Base-by-base conservation (phyloP, 805 yeast species). In the Zygoascus bituminiphila region DNA sequence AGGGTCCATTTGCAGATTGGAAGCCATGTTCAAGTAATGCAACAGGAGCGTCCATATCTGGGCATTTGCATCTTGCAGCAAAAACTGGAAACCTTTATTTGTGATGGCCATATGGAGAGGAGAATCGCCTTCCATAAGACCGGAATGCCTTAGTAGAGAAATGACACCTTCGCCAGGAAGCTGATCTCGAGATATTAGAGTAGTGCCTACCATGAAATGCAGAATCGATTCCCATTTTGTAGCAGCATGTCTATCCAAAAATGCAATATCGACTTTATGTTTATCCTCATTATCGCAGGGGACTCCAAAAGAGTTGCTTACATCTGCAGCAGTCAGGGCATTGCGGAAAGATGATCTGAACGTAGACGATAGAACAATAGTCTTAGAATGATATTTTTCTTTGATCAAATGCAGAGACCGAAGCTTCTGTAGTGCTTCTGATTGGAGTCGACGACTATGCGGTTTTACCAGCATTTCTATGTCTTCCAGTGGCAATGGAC, bases 181-280 rank as follows among this genome's bases (percentile, higher is more conserved):
- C 15, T 72, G 74, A 9, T 77, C 72, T 29, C 33, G 10, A 29
- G 33, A 12, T 15, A 29, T 7, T 45, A 86, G 85, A 4, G 54
- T 44, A 0, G 97, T 87, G 1, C 98, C 96, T 40, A 93, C 99
- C 98, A 93, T 91, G 69, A 83, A 93, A 71, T 93, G 98, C 57
- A 93, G 71, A 56, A 93, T 91, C 6, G 87, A 79, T 62, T 93
- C 99, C 98, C 98, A 93, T 61, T 84, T 88, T 42, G 75, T 77
- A 5, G 88, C 76, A 12, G 96, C 95, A 66, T 88, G 89, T 36
- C 72, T 71, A 56, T 87, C 94, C 43, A 91, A 70, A 57, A 82
- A 83, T 33, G 73, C 75, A n/a, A 80, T 65, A 42, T 77, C 80
- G 4, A 84, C 83, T 25, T 69, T 68, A 48, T 77, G 75, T 41